A percentile compares a stretch with the other conserved stretches of the same genome.
phyloP scores from a whole-genome alignment of 1,139 yeast genomes.

The Lodderomyces theae region DNA sequence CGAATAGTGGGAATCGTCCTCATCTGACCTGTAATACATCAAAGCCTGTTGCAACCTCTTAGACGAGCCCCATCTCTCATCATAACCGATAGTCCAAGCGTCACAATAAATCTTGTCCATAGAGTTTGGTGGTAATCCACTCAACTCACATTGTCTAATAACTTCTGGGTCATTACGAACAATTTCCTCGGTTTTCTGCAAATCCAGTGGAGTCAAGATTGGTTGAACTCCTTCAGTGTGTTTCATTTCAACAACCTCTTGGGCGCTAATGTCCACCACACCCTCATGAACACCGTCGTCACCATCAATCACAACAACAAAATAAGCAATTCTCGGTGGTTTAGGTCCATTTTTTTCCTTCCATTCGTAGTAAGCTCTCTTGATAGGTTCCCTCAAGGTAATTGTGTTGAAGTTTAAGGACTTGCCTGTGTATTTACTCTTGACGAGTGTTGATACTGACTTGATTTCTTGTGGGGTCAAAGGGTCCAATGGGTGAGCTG shows the following conservation, averaged over 20 bases:
- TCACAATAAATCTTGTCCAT: constrained; percentile 78
- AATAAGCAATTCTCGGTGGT: constrained; percentile 68
- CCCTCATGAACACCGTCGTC: constrained; percentile 68
- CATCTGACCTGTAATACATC: constrained; percentile 73
- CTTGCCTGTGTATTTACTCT: constrained; percentile 40
- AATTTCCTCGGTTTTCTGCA: constrained; percentile 59
- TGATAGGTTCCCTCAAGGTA: constrained; percentile 69
- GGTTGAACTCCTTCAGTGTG: constrained; percentile 66
- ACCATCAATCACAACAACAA: constrained; percentile 60
- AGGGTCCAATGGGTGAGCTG: constrained; percentile 72
- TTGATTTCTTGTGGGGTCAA: constrained; percentile 56
- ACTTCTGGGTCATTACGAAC: constrained; percentile 68
- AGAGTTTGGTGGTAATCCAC: constrained; percentile 63
- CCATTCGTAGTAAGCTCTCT: constrained; percentile 62
- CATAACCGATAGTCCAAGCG: constrained; percentile 84
- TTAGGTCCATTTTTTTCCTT: constrained; percentile 57
- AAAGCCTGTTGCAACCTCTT: constrained; percentile 79
- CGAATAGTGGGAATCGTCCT: constrained; percentile 79
- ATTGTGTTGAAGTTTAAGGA: constrained; percentile 61
- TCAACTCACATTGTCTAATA: constrained; percentile 66
- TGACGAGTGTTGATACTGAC: constrained; percentile 31
- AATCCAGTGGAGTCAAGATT: constrained; percentile 67
- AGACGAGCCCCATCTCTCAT: constrained; percentile 77
- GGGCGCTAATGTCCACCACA: constrained; percentile 53
- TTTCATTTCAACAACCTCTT: constrained; percentile 45